Percentiles rank a stretch among this genome's conserved stretches.
Conservation (phyloP, 371 early-diverging fungal species). For the Apophysomyces ossiformis region DNA sequence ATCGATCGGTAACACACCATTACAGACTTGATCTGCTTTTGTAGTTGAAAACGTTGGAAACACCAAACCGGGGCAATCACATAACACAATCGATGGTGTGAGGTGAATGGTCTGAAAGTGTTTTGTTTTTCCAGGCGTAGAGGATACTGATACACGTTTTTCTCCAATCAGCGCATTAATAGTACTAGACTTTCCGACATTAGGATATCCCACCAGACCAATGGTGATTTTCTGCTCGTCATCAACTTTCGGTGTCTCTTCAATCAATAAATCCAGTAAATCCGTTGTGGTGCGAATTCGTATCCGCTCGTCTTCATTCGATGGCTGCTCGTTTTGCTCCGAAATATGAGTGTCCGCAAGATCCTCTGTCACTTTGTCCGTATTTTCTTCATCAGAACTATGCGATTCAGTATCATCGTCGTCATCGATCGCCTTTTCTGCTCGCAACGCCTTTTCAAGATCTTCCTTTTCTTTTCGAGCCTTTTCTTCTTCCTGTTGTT, state of each 20-base stretch:
- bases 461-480: conserved; percentile 39
- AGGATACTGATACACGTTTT: conserved; percentile 95
- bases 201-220: conserved; percentile 99
- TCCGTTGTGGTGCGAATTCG: conserved; percentile 53
- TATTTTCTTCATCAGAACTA: not conserved
- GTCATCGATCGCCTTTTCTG: conserved; percentile 15
- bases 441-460: conserved; percentile 36
- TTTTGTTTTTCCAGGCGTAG: conserved; percentile 99
- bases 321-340: not conserved
- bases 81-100: conserved; percentile 82
- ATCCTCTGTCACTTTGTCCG: conserved; percentile 9
- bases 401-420: conserved; percentile 25
- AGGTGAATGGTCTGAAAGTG: conserved; percentile 97
- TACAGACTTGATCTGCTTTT: conserved; percentile 98
- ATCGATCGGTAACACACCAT: conserved; percentile 99
- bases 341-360: not conserved
- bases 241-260: conserved; percentile 33
- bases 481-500: conserved; percentile 59
- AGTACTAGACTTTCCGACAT: conserved; percentile 99
- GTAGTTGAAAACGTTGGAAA: conserved; percentile 99
- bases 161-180: conserved; percentile 97
- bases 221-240: conserved; percentile 72
- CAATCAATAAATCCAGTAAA: conserved; percentile 49
- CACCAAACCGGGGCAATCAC: conserved; percentile 99
- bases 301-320: conserved; percentile 36